A percentile compares a stretch with the other conserved stretches of the same genome.
Conservation (phyloP, 1,284 basidiomycete genomes). For the Naganishia sp. region DNA sequence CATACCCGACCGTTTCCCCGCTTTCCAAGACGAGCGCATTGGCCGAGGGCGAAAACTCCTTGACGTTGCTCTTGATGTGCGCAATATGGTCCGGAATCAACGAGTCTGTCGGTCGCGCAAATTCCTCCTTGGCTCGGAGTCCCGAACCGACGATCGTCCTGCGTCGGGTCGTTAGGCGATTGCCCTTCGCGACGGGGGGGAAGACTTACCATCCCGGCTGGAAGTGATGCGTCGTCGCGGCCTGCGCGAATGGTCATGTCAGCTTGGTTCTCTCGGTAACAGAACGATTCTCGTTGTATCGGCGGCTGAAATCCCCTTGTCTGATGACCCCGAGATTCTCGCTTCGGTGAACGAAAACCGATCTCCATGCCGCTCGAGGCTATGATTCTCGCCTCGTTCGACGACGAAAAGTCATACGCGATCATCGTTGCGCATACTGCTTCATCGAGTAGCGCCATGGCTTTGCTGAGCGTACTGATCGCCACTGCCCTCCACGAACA, state of each 20-base stretch:
- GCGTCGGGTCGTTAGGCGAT: slow-evolving; percentile 31
- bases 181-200: too few species aligned
- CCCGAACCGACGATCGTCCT: slow-evolving; percentile 94
- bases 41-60: slow-evolving; percentile 70
- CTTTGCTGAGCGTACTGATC: too few species aligned
- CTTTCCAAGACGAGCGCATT: slow-evolving; percentile 71
- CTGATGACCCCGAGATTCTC: background rate
- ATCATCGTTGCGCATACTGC: too few species aligned
- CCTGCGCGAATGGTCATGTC: background rate
- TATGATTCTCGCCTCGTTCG: too few species aligned
- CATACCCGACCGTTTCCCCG: slow-evolving; percentile 77
- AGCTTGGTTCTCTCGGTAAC: too few species aligned
- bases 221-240: slow-evolving; percentile 44
- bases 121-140: slow-evolving; percentile 65
- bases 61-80: slow-evolving; percentile 73
- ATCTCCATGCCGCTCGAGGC: too few species aligned
- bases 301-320: too few species aligned
- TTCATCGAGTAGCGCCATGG: too few species aligned
- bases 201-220: slow-evolving; percentile 73
- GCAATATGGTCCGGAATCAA: slow-evolving; percentile 74
- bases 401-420: too few species aligned
- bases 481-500: too few species aligned
- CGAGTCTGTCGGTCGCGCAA: slow-evolving; percentile 66
- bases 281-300: too few species aligned
- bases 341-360: slow-evolving; percentile 2